phyloP scores from a whole-genome alignment of 2,329 filamentous ascomycete genomes.

The Tolypocladium guangdongense region DNA sequence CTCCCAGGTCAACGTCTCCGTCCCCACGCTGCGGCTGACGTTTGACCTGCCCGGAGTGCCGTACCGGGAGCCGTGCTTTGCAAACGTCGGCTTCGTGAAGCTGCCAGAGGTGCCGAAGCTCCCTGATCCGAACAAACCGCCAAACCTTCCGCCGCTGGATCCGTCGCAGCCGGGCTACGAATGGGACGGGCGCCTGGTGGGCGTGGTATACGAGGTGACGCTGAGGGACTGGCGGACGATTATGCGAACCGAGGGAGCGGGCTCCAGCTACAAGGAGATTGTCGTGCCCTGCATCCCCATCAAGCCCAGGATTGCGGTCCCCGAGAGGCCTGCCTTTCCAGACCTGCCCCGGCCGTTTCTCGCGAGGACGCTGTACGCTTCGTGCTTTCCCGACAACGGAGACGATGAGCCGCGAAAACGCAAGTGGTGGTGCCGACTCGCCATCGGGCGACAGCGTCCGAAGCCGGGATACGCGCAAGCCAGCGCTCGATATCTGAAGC shows the following conservation, averaged over 20 bases:
- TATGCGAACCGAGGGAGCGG: conserved; percentile 82
- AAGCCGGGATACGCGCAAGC: conserved; percentile 68
- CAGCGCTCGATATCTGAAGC: conserved; percentile 70
- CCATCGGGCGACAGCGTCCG: conserved; percentile 40
- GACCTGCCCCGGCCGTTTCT: conserved; percentile 54
- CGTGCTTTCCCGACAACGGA: conserved; percentile 30
- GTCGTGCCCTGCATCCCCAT: conserved; percentile 68
- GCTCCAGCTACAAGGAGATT: conserved; percentile 74
- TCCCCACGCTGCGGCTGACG: conserved; percentile 64
- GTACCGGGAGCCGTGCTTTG: conserved; percentile 86
- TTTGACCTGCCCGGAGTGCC: conserved; percentile 82
- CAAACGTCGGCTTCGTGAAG: conserved; percentile 60
- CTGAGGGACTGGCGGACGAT: conserved; percentile 72
- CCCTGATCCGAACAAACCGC: conserved; percentile 17
- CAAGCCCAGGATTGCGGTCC: conserved; percentile 45
- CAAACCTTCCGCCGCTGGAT: conserved; percentile 15
- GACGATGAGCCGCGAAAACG: conserved; percentile 21
- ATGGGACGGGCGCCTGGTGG: conserved; percentile 78
- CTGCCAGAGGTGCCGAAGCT: conserved; percentile 28
- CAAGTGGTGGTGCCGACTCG: conserved; percentile 36
- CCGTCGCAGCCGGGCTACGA: conserved; percentile 9
- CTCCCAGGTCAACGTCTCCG: conserved; percentile 69
- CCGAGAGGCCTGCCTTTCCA: conserved; percentile 46
- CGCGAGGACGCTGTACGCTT: conserved; percentile 75
- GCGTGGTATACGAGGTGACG: conserved; percentile 93